A percentile compares a stretch with the other conserved stretches of the same genome.
Evolutionary conservation across 2,329 filamentous ascomycete species (phyloP).

Genomic region (Ceratocystis alfenasii): DNA sequence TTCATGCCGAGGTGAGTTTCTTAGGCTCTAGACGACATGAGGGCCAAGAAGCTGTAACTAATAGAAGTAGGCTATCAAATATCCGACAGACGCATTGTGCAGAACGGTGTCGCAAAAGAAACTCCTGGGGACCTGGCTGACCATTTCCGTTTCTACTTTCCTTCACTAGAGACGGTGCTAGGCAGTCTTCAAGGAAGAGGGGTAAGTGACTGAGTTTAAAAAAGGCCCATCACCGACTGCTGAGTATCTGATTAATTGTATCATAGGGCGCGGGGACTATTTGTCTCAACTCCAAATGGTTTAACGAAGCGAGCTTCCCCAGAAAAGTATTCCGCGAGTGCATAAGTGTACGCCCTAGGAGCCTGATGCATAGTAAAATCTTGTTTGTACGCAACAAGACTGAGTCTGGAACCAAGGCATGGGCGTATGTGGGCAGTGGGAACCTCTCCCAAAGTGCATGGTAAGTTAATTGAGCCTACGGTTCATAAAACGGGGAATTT

Average conservation of each 20-base stretch:
- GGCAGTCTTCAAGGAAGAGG: constrained; percentile 50
- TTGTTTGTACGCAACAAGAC: constrained; percentile 36
- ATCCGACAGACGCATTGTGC: constrained; percentile 36
- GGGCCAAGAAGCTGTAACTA: background rate
- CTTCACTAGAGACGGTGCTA: constrained; percentile 56
- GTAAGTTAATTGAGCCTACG: constrained; percentile 37
- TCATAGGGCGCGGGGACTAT: constrained; percentile 70
- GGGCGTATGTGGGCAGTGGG: constrained; percentile 80
- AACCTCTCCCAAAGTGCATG: constrained; percentile 92
- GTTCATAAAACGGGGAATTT: too few species aligned
- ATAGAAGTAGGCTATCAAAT: constrained; percentile 7
- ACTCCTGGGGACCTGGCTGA: constrained; percentile 30
- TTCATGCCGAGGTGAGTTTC: constrained; percentile 40
- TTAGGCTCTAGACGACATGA: background rate
- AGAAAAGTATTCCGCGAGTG: constrained; percentile 61
- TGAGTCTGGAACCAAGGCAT: constrained; percentile 37
- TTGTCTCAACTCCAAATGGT: constrained; percentile 64
- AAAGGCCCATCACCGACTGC: background rate
- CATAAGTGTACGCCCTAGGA: constrained; percentile 53
- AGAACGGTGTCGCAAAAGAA: constrained; percentile 20
- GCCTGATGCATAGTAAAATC: constrained; percentile 85
- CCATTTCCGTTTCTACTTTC: constrained; percentile 67
- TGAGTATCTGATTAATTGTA: background rate
- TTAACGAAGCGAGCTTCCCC: constrained; percentile 58
- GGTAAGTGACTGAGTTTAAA: constrained; percentile 32